Base-by-base conservation (phyloP, 192 early-diverging fungal species). In the Coemansia sp. region DNA sequence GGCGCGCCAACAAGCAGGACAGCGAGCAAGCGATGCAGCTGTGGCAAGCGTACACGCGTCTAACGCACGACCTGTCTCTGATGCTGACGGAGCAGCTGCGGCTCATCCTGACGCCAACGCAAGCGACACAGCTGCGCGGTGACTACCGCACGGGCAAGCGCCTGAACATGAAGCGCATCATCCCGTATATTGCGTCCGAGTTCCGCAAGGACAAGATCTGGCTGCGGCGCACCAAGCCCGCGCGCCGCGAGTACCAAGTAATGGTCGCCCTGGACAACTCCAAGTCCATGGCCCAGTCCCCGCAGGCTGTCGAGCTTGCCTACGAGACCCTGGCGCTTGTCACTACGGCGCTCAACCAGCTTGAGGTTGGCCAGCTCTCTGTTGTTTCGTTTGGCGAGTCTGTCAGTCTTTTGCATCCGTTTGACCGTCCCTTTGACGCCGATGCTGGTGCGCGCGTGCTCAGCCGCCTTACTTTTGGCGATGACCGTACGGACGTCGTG, bases 181-280 rank as follows among this genome's bases (percentile, higher is more conserved):
- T 99, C 72, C 95, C 98, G 12, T 99, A 99, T 65, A 98, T 99
- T 85, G 98, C 98, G 8, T 92, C 89, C 41, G 91, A 97, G 74
- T 99, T 96, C 88, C 97, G 96, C 84, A 99, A 99, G 83, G 98
- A 99, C 83, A 99, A 99, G 86, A 99, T 99, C 68, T 99, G 98
- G 98, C 80, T 99, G 62, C 88, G 96, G 9, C 89, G 98, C 47
- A 98, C 96, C 22, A 97, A 96, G 77, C 96, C 96, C 19, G 93
- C 91, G 67, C 96, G 98, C 68, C 89, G 98, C 51, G 93, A 93
- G 65, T 99, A 99, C 84, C 96, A 99, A 79, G 92, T 99, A 41
- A 94, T 99, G 93, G 90, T 99, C 27, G 87, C 96, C 4, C 88
- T 99, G 36, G 98, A 99, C 73, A 97, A 99, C 77, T 98, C 96